These are phyloP conservation scores for Termitomyces sp. DNA, from an alignment of 768 basidiomycete genomes.

Conservation along the genomic window DNA sequence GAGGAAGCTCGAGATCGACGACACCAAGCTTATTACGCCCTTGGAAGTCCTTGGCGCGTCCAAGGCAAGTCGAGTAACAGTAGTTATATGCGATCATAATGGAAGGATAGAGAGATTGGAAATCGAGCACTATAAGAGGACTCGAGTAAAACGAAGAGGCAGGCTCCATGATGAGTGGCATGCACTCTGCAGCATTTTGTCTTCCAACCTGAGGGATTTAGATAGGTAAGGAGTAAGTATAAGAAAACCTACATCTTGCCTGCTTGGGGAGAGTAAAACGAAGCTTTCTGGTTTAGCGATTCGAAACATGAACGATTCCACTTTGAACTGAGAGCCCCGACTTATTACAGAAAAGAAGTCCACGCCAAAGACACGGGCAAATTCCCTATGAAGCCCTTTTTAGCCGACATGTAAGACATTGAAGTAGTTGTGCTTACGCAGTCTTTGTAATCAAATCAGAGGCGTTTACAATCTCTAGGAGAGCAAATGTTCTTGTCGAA, in stretches of 20 bases:
- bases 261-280: conserved; percentile 85
- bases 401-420: neutral
- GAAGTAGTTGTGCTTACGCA: conserved; percentile 48
- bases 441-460: conserved; percentile 84
- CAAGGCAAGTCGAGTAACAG: conserved; percentile 94
- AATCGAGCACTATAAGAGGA: conserved; percentile 91
- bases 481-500: conserved; percentile 54
- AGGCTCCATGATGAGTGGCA: conserved; percentile 94
- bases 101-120: conserved; percentile 94
- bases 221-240: neutral
- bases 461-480: conserved; percentile 75
- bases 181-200: conserved; percentile 95
- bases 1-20: conserved; percentile 58
- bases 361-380: conserved; percentile 94
- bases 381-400: conserved; percentile 58
- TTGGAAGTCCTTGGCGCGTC: conserved; percentile 81
- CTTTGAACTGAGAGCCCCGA: conserved; percentile 97
- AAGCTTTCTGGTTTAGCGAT: conserved; percentile 96
- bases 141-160: conserved; percentile 88
- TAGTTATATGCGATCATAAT: conserved; percentile 99
- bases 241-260: conserved; percentile 56
- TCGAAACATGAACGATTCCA: conserved; percentile 97
- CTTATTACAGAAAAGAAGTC: conserved; percentile 95
- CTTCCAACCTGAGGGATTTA: conserved; percentile 66
- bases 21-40: conserved; percentile 88